These are phyloP conservation scores for Rhododendron henanense DNA, from an alignment of 148 eudicot genomes.

Conservation along the genomic window DNA sequence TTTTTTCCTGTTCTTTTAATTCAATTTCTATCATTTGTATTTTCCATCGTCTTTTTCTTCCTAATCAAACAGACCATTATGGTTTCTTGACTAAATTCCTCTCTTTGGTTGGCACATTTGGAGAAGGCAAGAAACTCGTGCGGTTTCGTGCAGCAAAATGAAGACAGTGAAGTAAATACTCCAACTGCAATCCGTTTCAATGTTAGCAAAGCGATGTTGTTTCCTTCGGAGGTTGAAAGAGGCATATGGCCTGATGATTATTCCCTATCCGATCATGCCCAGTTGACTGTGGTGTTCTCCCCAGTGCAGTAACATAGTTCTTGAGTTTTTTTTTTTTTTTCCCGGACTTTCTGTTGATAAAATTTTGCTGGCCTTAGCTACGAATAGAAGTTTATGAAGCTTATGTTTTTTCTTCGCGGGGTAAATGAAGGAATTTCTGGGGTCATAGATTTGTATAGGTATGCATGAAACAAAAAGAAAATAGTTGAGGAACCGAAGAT, in stretches of 20 bases:
- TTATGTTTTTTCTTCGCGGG: background rate
- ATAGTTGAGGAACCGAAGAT: background rate
- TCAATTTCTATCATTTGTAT: background rate
- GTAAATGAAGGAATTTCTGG: background rate
- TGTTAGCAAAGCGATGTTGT: conserved; percentile 39
- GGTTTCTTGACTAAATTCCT: background rate
- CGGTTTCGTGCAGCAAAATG: conserved; percentile 11
- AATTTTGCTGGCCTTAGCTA: background rate
- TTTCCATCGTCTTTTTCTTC: background rate
- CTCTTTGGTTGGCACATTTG: background rate
- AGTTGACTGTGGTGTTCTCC: conserved; percentile 37
- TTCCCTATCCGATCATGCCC: conserved; percentile 52
- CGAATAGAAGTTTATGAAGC: background rate
- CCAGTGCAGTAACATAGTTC: conserved; percentile 16
- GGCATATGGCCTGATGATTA: conserved; percentile 52
- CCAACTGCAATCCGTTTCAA: conserved; percentile 23
- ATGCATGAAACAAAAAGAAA: background rate
- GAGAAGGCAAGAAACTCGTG: conserved; percentile 27
- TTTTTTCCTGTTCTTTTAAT: background rate
- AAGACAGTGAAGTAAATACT: conserved; percentile 6
- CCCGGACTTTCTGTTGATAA: background rate
- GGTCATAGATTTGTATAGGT: background rate
- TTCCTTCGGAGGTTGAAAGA: conserved; percentile 39
- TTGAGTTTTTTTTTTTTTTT: background rate
- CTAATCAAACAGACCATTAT: background rate